A percentile compares a stretch with the other conserved stretches of the same genome.
phyloP scores from a whole-genome alignment of 371 early-diverging fungal species.

The Lichtheimia hyalospora region DNA sequence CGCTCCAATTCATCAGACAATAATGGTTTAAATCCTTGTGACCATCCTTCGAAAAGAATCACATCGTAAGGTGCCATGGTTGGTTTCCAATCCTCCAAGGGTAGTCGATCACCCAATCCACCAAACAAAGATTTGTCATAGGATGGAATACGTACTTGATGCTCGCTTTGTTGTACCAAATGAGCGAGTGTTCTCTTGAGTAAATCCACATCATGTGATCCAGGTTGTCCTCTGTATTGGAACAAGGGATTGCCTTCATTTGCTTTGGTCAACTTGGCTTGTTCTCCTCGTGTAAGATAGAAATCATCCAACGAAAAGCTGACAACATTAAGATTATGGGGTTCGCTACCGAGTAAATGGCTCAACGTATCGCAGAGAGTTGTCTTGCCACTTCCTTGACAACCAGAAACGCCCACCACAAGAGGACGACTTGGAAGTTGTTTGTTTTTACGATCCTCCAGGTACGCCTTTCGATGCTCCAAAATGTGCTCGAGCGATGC shows the following conservation, averaged over 20 bases:
- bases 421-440: conserved; percentile 48
- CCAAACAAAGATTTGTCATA: conserved; percentile 78
- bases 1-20: conserved; percentile 26
- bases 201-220: conserved; percentile 84
- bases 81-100: conserved; percentile 54
- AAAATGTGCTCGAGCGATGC: conserved; percentile 42
- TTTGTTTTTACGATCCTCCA: conserved; percentile 15
- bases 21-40: conserved; percentile 80
- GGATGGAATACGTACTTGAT: conserved; percentile 57
- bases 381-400: conserved; percentile 83
- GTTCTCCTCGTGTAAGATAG: conserved; percentile 73
- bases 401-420: conserved; percentile 73
- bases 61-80: conserved; percentile 67
- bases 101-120: conserved; percentile 83
- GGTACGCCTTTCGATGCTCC: conserved; percentile 29
- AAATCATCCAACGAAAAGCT: conserved; percentile 88
- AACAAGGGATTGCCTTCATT: conserved; percentile 70
- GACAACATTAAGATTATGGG: conserved; percentile 54
- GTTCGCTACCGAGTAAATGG: conserved; percentile 37
- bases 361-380: conserved; percentile 60
- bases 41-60: conserved; percentile 94
- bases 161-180: conserved; percentile 33
- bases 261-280: conserved; percentile 45
- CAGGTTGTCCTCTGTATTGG: conserved; percentile 81
- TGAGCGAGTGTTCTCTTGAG: conserved; percentile 51